Evolutionary conservation across 345 rosid genomes (phyloP).

Genomic region (Capsella bursapastoris): DNA sequence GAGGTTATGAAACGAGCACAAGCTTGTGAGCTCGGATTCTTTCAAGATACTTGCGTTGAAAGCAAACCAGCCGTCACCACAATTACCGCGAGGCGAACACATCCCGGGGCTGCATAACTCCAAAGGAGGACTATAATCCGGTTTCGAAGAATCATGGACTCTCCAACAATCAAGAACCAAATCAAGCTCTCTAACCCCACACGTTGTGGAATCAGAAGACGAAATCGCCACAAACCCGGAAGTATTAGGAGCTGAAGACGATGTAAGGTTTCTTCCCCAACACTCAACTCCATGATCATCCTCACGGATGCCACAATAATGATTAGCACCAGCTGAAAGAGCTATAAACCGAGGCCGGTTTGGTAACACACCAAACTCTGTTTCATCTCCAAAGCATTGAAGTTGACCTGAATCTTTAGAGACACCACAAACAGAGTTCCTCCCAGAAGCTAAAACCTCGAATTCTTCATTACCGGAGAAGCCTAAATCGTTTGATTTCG

Average conservation of each 20-base stretch:
- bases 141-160: conserved; percentile 49
- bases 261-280: conserved; percentile 70
- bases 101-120: conserved; percentile 90
- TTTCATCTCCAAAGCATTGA: conserved; percentile 72
- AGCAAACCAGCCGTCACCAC: conserved; percentile 61
- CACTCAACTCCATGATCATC: conserved; percentile 88
- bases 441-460: conserved; percentile 69
- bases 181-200: conserved; percentile 85
- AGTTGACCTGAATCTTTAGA: conserved; percentile 56
- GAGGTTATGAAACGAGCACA: conserved; percentile 66
- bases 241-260: conserved; percentile 62
- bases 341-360: conserved; percentile 56
- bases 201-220: conserved; percentile 76
- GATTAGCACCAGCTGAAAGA: conserved; percentile 71
- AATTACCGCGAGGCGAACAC: conserved; percentile 59
- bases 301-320: conserved; percentile 79
- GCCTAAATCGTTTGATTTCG: conserved; percentile 56
- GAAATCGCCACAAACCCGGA: conserved; percentile 86
- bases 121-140: conserved; percentile 75
- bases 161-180: conserved; percentile 94
- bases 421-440: conserved; percentile 70
- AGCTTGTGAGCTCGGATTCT: conserved; percentile 71
- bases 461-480: conserved; percentile 48
- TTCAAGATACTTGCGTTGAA: conserved; percentile 87
- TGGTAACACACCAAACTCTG: conserved; percentile 51